A percentile compares a stretch with the other conserved stretches of the same genome.
Conservation (phyloP, 331 rosid species). For the Cydonia oblonga region DNA sequence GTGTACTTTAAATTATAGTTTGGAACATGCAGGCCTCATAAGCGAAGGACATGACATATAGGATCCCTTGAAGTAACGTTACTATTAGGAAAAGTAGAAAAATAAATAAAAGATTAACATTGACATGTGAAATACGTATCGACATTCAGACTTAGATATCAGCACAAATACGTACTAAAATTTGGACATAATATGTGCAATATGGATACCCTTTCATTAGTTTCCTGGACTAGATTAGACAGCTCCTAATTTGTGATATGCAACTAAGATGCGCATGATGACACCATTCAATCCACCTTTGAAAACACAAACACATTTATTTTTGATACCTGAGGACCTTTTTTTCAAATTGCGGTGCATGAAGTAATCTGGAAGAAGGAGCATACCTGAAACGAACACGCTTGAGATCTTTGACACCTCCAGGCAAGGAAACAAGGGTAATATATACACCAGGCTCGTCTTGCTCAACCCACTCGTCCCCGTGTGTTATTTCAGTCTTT, state of each 20-base stretch:
- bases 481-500: slow-evolving; percentile 8
- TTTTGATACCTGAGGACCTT: background rate
- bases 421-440: slow-evolving; percentile 22
- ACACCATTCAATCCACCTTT: background rate
- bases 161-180: background rate
- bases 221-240: background rate
- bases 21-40: background rate
- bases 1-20: background rate
- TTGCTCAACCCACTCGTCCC: slow-evolving; percentile 30
- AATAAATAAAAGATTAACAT: background rate
- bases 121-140: background rate
- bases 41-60: background rate
- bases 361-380: background rate
- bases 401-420: slow-evolving; percentile 31
- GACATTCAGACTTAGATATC: background rate
- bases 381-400: slow-evolving; percentile 38
- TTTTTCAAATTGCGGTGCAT: background rate
- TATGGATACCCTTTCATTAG: background rate
- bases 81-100: background rate
- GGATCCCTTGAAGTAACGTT: background rate
- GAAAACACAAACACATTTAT: background rate
- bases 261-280: background rate
- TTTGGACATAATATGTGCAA: background rate
- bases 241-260: background rate
- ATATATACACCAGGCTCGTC: slow-evolving; percentile 33